phyloP scores from a whole-genome alignment of 2,329 filamentous ascomycete genomes.

The Cercospora beticola region DNA sequence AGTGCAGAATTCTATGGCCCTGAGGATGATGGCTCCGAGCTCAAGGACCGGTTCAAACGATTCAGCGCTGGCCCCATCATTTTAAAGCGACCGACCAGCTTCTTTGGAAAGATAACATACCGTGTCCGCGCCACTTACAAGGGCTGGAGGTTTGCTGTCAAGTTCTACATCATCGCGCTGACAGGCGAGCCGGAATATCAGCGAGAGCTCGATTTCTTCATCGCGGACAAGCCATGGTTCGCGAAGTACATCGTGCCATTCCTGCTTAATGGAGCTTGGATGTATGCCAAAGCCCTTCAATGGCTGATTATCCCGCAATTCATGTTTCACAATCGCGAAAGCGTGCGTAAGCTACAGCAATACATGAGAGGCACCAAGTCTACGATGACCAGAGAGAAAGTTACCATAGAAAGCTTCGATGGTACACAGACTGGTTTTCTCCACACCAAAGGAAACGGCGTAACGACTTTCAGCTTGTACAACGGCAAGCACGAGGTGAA shows the following conservation, averaged over 20 bases:
- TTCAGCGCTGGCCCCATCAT: constrained; percentile 1
- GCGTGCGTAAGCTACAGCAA: constrained; percentile 1
- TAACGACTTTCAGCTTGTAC: constrained; percentile 36
- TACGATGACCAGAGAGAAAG: constrained; percentile 7
- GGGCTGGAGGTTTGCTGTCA: constrained; percentile 12
- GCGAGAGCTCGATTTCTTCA: constrained; percentile 14
- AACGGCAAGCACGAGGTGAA: constrained; percentile 44
- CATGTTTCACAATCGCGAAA: constrained; percentile 9
- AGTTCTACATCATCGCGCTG: constrained; percentile 14
- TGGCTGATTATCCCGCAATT: constrained; percentile 9
- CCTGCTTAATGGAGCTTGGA: constrained; percentile 12
- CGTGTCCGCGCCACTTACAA: constrained; percentile 10
- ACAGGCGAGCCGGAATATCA: constrained; percentile 15
- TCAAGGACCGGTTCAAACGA: not conserved
- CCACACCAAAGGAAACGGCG: constrained; percentile 4
- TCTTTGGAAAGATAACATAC: constrained; percentile 11
- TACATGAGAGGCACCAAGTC: constrained; percentile 15
- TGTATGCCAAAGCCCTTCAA: constrained; percentile 12
- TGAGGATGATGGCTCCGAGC: constrained; percentile 6
- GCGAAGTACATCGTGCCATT: not conserved
- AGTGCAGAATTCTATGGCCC: not conserved
- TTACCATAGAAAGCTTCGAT: not conserved
- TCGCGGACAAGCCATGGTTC: constrained; percentile 5
- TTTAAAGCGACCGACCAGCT: not conserved
- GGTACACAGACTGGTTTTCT: constrained; percentile 11